Base-by-base conservation (phyloP, 441 rosid species). In the Gossypium lobatum region DNA sequence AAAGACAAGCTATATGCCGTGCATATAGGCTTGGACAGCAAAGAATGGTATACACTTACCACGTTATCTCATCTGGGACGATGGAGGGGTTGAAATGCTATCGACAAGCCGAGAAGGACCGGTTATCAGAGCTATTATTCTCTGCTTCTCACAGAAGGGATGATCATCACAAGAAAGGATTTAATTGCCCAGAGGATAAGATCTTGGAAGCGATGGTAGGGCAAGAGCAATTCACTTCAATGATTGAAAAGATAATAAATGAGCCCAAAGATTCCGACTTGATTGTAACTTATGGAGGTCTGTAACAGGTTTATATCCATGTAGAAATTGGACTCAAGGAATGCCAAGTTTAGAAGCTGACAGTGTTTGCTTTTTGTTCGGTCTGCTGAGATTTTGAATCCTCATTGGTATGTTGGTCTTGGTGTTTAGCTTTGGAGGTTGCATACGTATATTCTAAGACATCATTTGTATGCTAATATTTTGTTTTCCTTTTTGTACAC, bases 1-100 rank as follows among this genome's bases (percentile, higher is more conserved):
- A 85, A 75, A 85, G 85, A 53, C 95, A 91, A 83, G 97, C 96
- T 21, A 88, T 91, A 73, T 80, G 91, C 34, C 87, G 96, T 6
- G 95, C 95, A 26, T 88, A 82, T 73, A 82, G 95, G 61, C 85
- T 88, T n/a, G 98, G 98, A 0, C 91, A 91, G 77, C 76, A 83
- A 59, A 82, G 80, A 5, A 72, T 85, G 14, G 95, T 91, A 2
- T 74, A 85, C 75, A 75, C 83, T 17, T 93, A 93, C 73, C 98
- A 88, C 77, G 87, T 93, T 11, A 76, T 91, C 28, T 77, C 85
- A 5, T 83, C 81, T 0, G 91, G 77, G 39, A 86, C 93, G 7
- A 54, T 72, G 39, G 97, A 93, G 72, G 81, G 81, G 57, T 77
- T 76, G 0, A 93, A 89, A 71, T 85, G 86, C 9, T 69, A 80